Base-by-base conservation (phyloP, 176 grass and related monocot genomes). In the Hordeum marinum region DNA sequence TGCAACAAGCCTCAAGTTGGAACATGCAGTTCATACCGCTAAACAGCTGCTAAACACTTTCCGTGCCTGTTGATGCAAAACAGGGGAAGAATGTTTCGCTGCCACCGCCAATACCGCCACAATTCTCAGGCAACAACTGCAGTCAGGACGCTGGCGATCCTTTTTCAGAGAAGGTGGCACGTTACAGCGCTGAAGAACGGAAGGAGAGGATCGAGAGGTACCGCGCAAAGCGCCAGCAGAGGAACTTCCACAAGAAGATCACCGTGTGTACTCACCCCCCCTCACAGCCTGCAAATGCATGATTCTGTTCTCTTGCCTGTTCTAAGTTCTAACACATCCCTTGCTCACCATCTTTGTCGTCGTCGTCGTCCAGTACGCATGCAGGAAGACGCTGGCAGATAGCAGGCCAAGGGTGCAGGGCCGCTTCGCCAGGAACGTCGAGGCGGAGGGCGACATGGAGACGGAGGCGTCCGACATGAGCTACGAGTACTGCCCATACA, bases 301-400 rank as follows among this genome's bases (percentile, higher is more conserved):
- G 32, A 34, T 81, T 86, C 13, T 2, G 12, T 82, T 42, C 27
- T 43, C 64, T 65, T 58, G 42, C 27, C 18, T 4, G 32, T 34
- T 34, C 32, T 34, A 4, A 64, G 24, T 70, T 55, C 25, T 40
- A 27, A 11, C 69, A 6, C 40, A 75, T 82, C 26, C 3, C 54
- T 27, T 81, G 20, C 14, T 82, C 67, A 43, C 18, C 45, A 14
- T 80, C 25, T 40, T 5, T 63, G 60, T 55, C 2, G 52, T 20
- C 7, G 25, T 3, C 50, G 15, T 12, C 21, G 81, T 78, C 27
- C 75, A 98, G 95, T 98, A 98, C 72, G 87, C 81, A 27, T 98
- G 95, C 88, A 94, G 97, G 87, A 99, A 99, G 90, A 96, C 94
- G 17, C 86, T 99, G 90, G 97, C 97, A 0, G 97, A 99, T 25